A percentile compares a stretch with the other conserved stretches of the same genome.
Conservation (phyloP, 2,329 filamentous ascomycete genomes). For the Sporothrix pallida region DNA sequence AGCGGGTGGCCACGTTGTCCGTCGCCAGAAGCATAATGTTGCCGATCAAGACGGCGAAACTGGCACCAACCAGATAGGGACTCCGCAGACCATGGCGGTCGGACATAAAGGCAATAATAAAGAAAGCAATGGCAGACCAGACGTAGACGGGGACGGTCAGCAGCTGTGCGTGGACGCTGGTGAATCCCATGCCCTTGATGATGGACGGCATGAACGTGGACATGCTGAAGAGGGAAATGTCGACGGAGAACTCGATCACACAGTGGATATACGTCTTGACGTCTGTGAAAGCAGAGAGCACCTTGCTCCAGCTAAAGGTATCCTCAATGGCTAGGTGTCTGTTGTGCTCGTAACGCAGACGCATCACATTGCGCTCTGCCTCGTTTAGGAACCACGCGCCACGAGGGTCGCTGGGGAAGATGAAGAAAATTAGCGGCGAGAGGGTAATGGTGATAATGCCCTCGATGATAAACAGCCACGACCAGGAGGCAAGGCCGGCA, state of each 20-base stretch:
- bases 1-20: constrained; percentile 27
- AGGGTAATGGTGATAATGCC: constrained; percentile 31
- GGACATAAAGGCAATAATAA: constrained; percentile 41
- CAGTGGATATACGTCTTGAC: constrained; percentile 42
- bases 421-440: not conserved
- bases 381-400: constrained; percentile 34
- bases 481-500: constrained; percentile 29
- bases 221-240: constrained; percentile 39
- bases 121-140: constrained; percentile 40
- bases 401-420: constrained; percentile 31
- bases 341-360: constrained; percentile 29
- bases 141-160: constrained; percentile 47
- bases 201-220: constrained; percentile 48
- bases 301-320: constrained; percentile 36
- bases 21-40: constrained; percentile 32
- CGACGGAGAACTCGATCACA: constrained; percentile 48
- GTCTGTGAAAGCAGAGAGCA: constrained; percentile 40
- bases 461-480: constrained; percentile 36
- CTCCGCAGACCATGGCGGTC: constrained; percentile 48
- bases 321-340: constrained; percentile 31
- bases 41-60: constrained; percentile 28
- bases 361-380: constrained; percentile 29
- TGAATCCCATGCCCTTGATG: constrained; percentile 45
- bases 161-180: constrained; percentile 26
- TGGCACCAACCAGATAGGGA: not conserved